Base-by-base conservation (phyloP, 139 green algal genomes). In the Chlamydomonas sp. region DNA sequence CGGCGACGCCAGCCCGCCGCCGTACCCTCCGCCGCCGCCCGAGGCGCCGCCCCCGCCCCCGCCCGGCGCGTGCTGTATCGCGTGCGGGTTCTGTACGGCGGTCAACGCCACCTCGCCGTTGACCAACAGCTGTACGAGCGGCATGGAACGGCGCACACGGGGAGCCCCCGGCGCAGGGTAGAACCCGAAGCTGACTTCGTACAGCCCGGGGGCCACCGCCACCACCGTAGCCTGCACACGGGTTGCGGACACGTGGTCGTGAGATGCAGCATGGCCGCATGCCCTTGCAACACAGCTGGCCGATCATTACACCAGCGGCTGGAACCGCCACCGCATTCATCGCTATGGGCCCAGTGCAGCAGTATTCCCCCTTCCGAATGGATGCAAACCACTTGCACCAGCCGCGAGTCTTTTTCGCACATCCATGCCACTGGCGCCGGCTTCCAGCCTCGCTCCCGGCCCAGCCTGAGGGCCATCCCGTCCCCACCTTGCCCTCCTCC, bases 111-210 rank as follows among this genome's bases (percentile, higher is more conserved):
- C 80, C 75, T 90, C 87, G 5, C 87, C 87, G 57, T 90, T 90
- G 63, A 90, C 80, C 59, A 90, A 66, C 66, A 95, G 80, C 88
- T 94, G 93, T 68, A 95, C 88, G n/a, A 88, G 58, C 5, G 93
- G 93, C 69, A 90, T 91, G 17, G 67, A 78, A 18, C 88, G 83
- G 69, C 61, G 61, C 61, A n/a, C 4, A 31, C 73, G 72, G 16
- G 83, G 7, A 0, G 73, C 72, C 62, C 83, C 83, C 4, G 73
- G 4, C 6, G 83, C 83, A 7, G 88, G 66, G 82, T 92, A 95
- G 80, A 95, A 93, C 5, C 93, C 91, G 68, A 93, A 91, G 71
- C 67, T 88, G 17, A 95, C 78, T 87, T 93, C 88, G 90, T 95
- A 95, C 64, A 95, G 80, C 4, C 88, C 88, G 7, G 89, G 83